These are phyloP conservation scores for Salix dunnii DNA, from an alignment of 345 rosid genomes.

Conservation along the genomic window DNA sequence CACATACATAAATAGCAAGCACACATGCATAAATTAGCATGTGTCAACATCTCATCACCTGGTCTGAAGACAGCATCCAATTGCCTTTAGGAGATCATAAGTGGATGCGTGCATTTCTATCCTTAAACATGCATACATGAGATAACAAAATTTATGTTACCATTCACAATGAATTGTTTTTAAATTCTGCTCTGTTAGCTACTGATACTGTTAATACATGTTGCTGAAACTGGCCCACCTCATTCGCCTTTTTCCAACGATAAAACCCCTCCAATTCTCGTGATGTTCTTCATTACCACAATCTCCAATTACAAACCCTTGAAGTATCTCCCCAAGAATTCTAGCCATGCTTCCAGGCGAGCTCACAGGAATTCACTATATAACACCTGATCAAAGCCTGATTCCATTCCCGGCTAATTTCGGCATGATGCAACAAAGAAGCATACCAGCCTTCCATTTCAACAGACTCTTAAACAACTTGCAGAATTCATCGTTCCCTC, in stretches of 20 bases:
- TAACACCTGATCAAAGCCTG: slow-evolving; percentile 37
- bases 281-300: slow-evolving; percentile 29
- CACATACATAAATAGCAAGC: not conserved
- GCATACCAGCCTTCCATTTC: slow-evolving; percentile 42
- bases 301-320: slow-evolving; percentile 6
- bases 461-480: slow-evolving; percentile 36
- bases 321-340: slow-evolving; percentile 7
- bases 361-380: slow-evolving; percentile 45
- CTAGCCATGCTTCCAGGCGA: slow-evolving; percentile 53
- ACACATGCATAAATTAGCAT: not conserved
- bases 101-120: slow-evolving; percentile 8
- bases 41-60: not conserved
- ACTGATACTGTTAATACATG: slow-evolving; percentile 13
- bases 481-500: slow-evolving; percentile 33
- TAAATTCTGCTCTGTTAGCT: slow-evolving; percentile 21
- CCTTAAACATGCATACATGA: slow-evolving; percentile 5
- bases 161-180: slow-evolving; percentile 14
- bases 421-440: slow-evolving; percentile 28
- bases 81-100: not conserved
- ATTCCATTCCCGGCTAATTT: slow-evolving; percentile 32
- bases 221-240: slow-evolving; percentile 35
- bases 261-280: slow-evolving; percentile 40
- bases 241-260: slow-evolving; percentile 31
- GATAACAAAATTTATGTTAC: slow-evolving; percentile 1
- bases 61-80: not conserved